These are phyloP conservation scores for Ascochyta pisi DNA, from an alignment of 2,329 filamentous ascomycete species.

Conservation along the genomic window DNA sequence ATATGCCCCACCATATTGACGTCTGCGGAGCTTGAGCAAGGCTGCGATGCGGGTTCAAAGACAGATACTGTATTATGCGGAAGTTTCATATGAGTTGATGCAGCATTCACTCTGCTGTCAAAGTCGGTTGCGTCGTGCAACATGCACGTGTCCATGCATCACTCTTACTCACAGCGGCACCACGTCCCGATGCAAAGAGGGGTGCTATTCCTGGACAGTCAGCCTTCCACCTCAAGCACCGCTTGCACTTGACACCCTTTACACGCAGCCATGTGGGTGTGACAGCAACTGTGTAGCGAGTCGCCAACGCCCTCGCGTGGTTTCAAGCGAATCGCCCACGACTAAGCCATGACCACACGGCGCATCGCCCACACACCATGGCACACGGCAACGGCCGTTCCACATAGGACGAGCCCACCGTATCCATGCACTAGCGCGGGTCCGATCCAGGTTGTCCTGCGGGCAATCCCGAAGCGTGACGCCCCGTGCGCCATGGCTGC, in stretches of 20 bases:
- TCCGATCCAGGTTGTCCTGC: constrained; percentile 5
- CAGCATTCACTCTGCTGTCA: neutral
- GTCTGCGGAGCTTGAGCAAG: neutral
- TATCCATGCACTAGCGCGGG: constrained; percentile 3
- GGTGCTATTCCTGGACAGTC: constrained; percentile 1
- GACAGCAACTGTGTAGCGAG: constrained; percentile 7
- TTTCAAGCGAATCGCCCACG: constrained; percentile 1
- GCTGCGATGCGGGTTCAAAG: neutral
- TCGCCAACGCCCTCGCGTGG: neutral
- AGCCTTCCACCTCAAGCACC: neutral
- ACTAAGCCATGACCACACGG: neutral
- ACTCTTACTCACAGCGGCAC: constrained; percentile 1
- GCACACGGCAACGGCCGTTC: constrained; percentile 4
- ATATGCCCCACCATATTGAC: neutral
- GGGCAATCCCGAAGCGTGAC: constrained; percentile 13
- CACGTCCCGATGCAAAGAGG: neutral
- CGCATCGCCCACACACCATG: constrained; percentile 2
- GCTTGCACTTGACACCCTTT: neutral
- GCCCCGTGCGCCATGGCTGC: constrained; percentile 6
- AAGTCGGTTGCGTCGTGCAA: constrained; percentile 2
- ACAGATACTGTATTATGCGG: neutral
- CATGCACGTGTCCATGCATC: constrained; percentile 6
- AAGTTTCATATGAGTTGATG: neutral
- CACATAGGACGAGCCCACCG: neutral
- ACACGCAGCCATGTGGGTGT: neutral